Conservation (phyloP, 345 rosid genomes). For the Eucalyptus melliodora region DNA sequence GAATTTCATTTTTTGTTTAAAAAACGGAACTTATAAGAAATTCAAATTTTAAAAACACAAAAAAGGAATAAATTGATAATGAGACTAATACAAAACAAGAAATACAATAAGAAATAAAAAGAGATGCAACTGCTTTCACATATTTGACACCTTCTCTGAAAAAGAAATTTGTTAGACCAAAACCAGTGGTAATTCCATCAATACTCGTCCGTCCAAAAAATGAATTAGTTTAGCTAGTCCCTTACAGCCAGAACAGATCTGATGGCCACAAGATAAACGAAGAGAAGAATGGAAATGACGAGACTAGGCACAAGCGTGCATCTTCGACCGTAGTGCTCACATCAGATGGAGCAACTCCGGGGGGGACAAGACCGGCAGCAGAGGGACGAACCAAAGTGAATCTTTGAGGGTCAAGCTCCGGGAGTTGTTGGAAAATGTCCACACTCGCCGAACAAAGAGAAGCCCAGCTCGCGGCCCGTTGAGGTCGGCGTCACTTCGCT, state of each 20-base stretch:
- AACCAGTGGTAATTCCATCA: neutral
- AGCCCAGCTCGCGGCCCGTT: conserved; percentile 20
- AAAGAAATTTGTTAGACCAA: neutral
- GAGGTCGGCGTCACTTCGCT: conserved; percentile 15
- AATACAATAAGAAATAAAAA: neutral
- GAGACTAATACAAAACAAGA: too few species aligned
- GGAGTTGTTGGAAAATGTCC: conserved; percentile 35
- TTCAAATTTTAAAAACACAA: too few species aligned
- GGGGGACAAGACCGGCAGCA: conserved; percentile 16
- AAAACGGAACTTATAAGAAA: too few species aligned
- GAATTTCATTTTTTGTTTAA: too few species aligned
- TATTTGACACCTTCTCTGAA: neutral
- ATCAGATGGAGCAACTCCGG: too few species aligned
- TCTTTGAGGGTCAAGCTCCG: conserved; percentile 52
- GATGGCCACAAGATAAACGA: conserved; percentile 23
- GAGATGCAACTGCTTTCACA: neutral
- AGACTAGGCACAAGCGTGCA: conserved; percentile 28
- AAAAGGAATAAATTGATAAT: too few species aligned
- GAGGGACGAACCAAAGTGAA: conserved; percentile 29
- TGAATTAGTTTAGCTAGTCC: too few species aligned
- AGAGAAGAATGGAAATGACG: conserved; percentile 12
- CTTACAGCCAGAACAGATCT: conserved; percentile 1
- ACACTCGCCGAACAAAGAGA: conserved; percentile 41
- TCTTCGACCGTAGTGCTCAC: conserved; percentile 9
- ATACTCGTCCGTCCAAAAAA: too few species aligned